phyloP scores from a whole-genome alignment of 129 eudicot species.

The Centrapalus pauciflorus region DNA sequence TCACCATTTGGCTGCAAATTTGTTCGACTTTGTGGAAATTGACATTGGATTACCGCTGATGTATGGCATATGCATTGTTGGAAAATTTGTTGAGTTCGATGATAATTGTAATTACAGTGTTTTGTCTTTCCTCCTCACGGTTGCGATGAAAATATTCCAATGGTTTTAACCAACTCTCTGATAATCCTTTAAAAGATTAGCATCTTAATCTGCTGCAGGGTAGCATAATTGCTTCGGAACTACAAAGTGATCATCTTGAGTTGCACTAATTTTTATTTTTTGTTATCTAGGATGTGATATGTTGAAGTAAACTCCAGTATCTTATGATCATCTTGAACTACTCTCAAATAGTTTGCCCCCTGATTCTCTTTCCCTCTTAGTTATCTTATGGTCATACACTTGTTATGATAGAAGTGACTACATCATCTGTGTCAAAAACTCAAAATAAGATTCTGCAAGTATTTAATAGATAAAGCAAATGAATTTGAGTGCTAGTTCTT shows the following conservation, averaged over 20 bases:
- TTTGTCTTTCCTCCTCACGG: not conserved
- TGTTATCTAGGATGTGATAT: slow-evolving; percentile 1
- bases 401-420: not conserved
- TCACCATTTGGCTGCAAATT: not conserved
- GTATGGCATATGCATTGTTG: not conserved
- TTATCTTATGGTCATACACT: not conserved
- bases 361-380: not conserved
- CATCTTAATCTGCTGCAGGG: not conserved
- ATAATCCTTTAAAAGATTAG: not conserved
- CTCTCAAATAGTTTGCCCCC: too few relatives aligned
- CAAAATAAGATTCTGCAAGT: slow-evolving; percentile 1
- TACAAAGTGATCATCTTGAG: not conserved
- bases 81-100: not conserved
- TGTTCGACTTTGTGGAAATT: not conserved
- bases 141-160: not conserved
- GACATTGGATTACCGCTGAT: not conserved
- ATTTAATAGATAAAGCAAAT: not conserved
- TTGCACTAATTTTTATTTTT: not conserved
- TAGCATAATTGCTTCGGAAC: not conserved
- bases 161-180: not conserved
- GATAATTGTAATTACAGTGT: not conserved
- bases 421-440: not conserved
- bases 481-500: not conserved
- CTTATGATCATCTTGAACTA: too few relatives aligned
- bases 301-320: not conserved